Base-by-base conservation (phyloP, 225 moss, liverwort and hornwort genomes). In the Polytrichum commune region DNA sequence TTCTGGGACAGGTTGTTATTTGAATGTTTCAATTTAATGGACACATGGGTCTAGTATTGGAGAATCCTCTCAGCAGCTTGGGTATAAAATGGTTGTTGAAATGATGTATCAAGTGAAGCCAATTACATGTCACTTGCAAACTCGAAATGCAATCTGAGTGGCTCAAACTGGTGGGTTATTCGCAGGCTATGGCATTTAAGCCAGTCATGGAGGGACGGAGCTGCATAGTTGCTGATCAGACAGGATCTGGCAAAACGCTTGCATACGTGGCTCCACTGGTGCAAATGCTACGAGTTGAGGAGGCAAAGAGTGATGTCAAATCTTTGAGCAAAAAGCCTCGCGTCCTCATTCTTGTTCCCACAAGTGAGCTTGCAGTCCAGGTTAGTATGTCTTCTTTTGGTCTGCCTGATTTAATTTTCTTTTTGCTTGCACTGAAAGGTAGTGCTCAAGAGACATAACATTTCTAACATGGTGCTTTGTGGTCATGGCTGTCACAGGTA, bases 351-450 rank as follows among this genome's bases (percentile, higher is more conserved):
- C 84, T 98, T 76, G 95, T 90, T 27, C 98, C 98, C 72, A 98
- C 98, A 55, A 89, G 91, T 70, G 98, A 98, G 82, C 98, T 98
- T 76, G 98, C 98, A 62, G 87, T 93, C 56, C 98, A 98, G 95
- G 97, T 86, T 73, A 38, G 79, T 75, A 38, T 55, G 63, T 33
- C 62, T 62, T 22, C 64, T 32, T 62, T 22, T 64, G 75, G 18
- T 57, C 38, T 30, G 19, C 16, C 16, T 13, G 16, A 46, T 46
- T 46, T 35, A 9, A 9, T 35, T 35, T 33, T 35, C 4, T 10
- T 46, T 46, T 13, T 46, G 46, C 46, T 13, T 13, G 0, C 13
- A 10, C 46, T 13, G 46, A 46, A 35, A 13, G 13, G 10, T 2
- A 46, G 13, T 46, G 46, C 46, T 46, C 13, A 16, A 13, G 13